Base-by-base conservation (phyloP, 1,284 basidiomycete genomes). In the Sutorius eximius region DNA sequence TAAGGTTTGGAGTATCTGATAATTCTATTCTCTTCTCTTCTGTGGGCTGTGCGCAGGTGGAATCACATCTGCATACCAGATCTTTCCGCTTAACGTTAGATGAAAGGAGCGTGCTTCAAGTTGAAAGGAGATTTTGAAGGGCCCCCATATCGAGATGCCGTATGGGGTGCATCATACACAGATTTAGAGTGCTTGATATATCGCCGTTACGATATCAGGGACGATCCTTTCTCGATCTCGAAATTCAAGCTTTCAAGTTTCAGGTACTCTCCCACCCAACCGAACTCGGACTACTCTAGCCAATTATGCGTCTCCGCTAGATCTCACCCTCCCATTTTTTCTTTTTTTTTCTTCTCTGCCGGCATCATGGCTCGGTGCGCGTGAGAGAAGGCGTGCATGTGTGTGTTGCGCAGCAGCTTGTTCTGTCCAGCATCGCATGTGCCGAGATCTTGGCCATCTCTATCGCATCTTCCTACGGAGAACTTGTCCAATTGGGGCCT, bases 51-150 rank as follows among this genome's bases (percentile, higher is more conserved):
- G 65, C 61, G 45, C 51, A 36, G 44, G 55, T 65, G 64, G 62
- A 67, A 55, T 64, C 67, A 66, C 63, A 72, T 71, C 69, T 68
- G 49, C 66, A 61, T 67, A 58, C 45, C 54, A 22, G 68, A 69
- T 66, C 66, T 71, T 68, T 69, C 70, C 71, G 59, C 65, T 72
- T 69, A 68, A 43, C 66, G 70, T 71, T 70, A 71, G 59, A 69
- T 69, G 70, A 72, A 72, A 64, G 58, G 54, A 59, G 66, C 65
- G 65, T 69, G 68, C 66, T 61, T 58, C 54, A 60, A 49, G 55
- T 56, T 52, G 56, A 54, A 53, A 51, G 50, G 55, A 29, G 58
- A 57, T 64, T 61, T 59, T 66, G 59, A 56, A 56, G 49, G 63
- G 45, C 38, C 58, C 56, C 58, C 56, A 65, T 66, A 69, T 64